Evolutionary conservation across 495 filamentous ascomycete species (phyloP).

Genomic region (Penicillium chermesinum): DNA sequence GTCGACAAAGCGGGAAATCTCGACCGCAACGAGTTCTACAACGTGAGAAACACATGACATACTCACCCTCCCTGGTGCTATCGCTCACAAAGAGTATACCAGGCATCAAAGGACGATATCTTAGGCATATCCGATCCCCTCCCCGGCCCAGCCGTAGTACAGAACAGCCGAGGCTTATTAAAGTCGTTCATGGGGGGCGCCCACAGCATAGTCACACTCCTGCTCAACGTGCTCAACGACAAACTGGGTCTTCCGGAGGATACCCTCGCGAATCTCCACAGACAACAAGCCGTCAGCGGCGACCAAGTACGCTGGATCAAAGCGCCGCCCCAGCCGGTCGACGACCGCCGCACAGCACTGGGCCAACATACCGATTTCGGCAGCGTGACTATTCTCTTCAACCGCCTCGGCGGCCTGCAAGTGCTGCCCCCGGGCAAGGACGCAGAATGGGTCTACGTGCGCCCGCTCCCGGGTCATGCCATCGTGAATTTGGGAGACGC

Average conservation of each 20-base stretch:
- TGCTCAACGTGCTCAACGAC: slow-evolving; percentile 47
- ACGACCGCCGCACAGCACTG: slow-evolving; percentile 37
- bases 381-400: slow-evolving; percentile 55
- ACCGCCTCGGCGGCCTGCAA: slow-evolving; percentile 56
- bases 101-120: slow-evolving; percentile 52
- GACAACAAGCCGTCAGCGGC: slow-evolving; percentile 44
- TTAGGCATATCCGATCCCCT: slow-evolving; percentile 37
- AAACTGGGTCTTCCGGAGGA: slow-evolving; percentile 45
- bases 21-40: slow-evolving; percentile 61
- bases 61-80: not conserved
- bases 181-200: slow-evolving; percentile 42
- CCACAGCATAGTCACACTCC: slow-evolving; percentile 44
- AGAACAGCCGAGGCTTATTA: slow-evolving; percentile 34
- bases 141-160: slow-evolving; percentile 42
- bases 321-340: slow-evolving; percentile 36
- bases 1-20: slow-evolving; percentile 50
- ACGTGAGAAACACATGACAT: slow-evolving; percentile 34
- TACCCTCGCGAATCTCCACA: slow-evolving; percentile 47
- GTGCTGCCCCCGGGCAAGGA: slow-evolving; percentile 44
- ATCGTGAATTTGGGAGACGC: slow-evolving; percentile 65
- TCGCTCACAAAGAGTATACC: no score
- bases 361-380: slow-evolving; percentile 52
- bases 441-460: slow-evolving; percentile 55
- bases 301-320: slow-evolving; percentile 57
- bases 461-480: slow-evolving; percentile 50